These are phyloP conservation scores for Cladosporium cucumerinum DNA, from an alignment of 2,329 filamentous ascomycete genomes.

Conservation along the genomic window DNA sequence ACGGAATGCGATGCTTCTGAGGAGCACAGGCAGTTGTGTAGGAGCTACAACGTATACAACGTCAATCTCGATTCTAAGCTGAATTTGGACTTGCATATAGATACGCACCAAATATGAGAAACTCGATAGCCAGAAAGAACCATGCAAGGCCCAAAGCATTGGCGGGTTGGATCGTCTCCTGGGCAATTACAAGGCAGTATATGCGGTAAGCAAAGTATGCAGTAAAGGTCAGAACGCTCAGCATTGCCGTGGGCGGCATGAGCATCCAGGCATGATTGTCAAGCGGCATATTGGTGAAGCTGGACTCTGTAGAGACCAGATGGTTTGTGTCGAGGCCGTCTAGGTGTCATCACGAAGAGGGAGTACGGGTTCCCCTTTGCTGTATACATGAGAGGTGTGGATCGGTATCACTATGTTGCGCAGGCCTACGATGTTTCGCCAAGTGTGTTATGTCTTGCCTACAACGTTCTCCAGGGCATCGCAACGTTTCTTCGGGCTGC, in stretches of 20 bases:
- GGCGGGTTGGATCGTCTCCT: conserved; percentile 6
- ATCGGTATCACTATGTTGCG: conserved; percentile 1
- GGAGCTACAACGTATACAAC: not conserved
- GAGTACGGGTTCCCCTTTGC: not conserved
- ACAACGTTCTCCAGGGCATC: not conserved
- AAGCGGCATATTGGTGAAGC: not conserved
- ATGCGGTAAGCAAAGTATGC: conserved; percentile 14
- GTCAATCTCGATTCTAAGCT: not conserved
- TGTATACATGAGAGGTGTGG: not conserved
- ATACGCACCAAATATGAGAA: conserved; percentile 12
- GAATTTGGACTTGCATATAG: too few species aligned
- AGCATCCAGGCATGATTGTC: conserved; percentile 10
- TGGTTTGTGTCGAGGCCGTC: not conserved
- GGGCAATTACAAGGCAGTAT: conserved; percentile 8
- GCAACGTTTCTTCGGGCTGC: not conserved
- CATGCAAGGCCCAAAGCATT: conserved; percentile 13
- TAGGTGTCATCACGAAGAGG: not conserved
- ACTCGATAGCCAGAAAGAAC: conserved; percentile 12
- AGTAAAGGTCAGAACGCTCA: conserved; percentile 10
- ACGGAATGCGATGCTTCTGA: conserved; percentile 3
- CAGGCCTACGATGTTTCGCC: not conserved
- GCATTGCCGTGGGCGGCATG: conserved; percentile 10
- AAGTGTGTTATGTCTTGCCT: conserved; percentile 1
- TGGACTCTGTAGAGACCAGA: not conserved
- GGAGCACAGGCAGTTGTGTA: conserved; percentile 10